Evolutionary conservation across 208 protist genomes (phyloP).

Genomic region (Crithidia brevicula): DNA sequence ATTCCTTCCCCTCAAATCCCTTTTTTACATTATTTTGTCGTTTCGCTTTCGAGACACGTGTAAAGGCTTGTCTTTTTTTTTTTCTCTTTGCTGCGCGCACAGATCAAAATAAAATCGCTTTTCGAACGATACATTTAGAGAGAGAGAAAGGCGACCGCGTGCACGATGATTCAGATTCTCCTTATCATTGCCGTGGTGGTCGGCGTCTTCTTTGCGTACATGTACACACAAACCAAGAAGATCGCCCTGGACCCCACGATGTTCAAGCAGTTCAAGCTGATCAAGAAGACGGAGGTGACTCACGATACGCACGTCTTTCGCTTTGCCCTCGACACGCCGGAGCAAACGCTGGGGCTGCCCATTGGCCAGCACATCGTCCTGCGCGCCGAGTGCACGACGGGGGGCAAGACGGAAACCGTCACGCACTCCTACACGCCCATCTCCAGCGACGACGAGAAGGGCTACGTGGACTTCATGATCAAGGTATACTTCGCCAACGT

Average conservation of each 20-base stretch:
- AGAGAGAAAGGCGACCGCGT: background rate
- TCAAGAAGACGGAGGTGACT: slow-evolving; percentile 59
- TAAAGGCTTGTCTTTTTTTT: slow-evolving; percentile 12
- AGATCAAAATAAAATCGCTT: background rate
- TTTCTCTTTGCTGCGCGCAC: background rate
- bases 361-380: slow-evolving; percentile 84
- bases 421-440: slow-evolving; percentile 93
- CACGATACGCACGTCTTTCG: slow-evolving; percentile 83
- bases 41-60: too few relatives aligned
- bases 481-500: slow-evolving; percentile 92
- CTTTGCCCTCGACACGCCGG: slow-evolving; percentile 64
- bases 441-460: slow-evolving; percentile 84
- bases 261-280: slow-evolving; percentile 68
- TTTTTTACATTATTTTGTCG: too few relatives aligned
- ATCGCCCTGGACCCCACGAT: slow-evolving; percentile 53
- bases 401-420: slow-evolving; percentile 53
- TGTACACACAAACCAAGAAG: slow-evolving; percentile 28
- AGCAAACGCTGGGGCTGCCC: slow-evolving; percentile 75
- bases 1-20: background rate
- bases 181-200: slow-evolving; percentile 24
- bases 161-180: slow-evolving; percentile 27
- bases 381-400: slow-evolving; percentile 44
- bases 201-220: slow-evolving; percentile 32
- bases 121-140: too few relatives aligned
- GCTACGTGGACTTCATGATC: slow-evolving; percentile 93